Evolutionary conservation across 1,284 basidiomycete genomes (phyloP).

Genomic region (Rhodotorula sp.): DNA sequence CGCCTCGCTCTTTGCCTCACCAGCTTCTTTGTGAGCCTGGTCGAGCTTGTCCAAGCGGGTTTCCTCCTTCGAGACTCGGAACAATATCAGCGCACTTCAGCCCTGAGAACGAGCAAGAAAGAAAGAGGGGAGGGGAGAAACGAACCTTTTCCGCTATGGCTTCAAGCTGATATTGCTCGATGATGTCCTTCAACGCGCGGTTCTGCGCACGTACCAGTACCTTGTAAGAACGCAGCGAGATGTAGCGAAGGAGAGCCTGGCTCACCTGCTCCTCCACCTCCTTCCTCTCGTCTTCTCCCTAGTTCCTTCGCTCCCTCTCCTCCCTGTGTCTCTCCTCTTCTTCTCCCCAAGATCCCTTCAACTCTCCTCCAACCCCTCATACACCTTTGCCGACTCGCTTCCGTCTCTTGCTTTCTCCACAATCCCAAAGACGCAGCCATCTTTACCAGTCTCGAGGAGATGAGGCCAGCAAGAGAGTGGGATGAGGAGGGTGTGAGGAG

Average conservation of each 20-base stretch:
- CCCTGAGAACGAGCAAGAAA: no score
- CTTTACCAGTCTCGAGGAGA: background rate
- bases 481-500: constrained; percentile 2
- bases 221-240: no score
- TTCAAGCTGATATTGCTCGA: no score
- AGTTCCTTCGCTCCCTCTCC: background rate
- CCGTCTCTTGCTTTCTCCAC: background rate
- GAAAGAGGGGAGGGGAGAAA: background rate
- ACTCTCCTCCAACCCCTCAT: background rate
- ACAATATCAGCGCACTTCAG: no score
- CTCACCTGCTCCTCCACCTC: background rate
- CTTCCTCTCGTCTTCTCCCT: background rate
- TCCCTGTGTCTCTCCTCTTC: background rate
- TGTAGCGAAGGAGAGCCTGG: no score
- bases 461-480: background rate
- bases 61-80: no score
- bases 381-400: background rate
- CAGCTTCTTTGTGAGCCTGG: no score
- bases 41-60: background rate
- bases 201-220: no score
- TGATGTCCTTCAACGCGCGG: no score
- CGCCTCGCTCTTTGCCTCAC: no score
- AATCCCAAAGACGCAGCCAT: background rate
- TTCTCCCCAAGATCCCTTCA: no score
- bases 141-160: background rate